Evolutionary conservation across 441 rosid species (phyloP), one percentile per base, ranked within the genome.

Genomic region (Pelargonium cotyledonis): DNA sequence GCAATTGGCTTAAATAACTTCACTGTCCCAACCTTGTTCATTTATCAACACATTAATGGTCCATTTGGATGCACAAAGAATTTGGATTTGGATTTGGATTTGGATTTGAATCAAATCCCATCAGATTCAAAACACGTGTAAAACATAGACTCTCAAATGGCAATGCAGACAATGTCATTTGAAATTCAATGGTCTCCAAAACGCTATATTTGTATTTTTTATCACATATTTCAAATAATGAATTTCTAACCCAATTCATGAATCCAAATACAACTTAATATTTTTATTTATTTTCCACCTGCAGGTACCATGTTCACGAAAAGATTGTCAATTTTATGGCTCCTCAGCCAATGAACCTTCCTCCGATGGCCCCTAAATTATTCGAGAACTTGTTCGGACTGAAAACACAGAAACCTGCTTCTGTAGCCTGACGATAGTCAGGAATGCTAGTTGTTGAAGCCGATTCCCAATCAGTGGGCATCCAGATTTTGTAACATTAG

Each of bases 311-410:
- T 74, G 86, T 88, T 40, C 98, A 94, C n/a, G 96, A 89, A 62
- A 89, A 87, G 83, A 86, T 88, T 2, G 95, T 86, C 35, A 95
- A 85, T 75, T 92, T 95, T 86, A 88, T 86, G 92, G 97, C 90
- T 65, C 88, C 96, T n/a, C 81, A 75, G 70, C 91, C 86, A 2
- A 78, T 73, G 77, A 77, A 82, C 38, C 75, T 85, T 65, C 97
- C 92, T 71, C 80, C 85, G 3, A 88, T 85, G 90, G 88, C 96
- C 16, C 80, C 90, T 1, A 93, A 87, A 74, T 75, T 91, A 65
- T 88, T 95, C 14, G 88, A 86, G 73, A 89, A 88, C 75, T 77
- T 90, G 68, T 94, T 93, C 60, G 99, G 97, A 14, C 72, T 86
- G 68, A 87, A 84, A 79, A 78, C 83, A 26, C 77, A 47, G 53